These are phyloP conservation scores for Aphanomyces astaci DNA, from an alignment of 352 stramenopile species.

Conservation along the genomic window DNA sequence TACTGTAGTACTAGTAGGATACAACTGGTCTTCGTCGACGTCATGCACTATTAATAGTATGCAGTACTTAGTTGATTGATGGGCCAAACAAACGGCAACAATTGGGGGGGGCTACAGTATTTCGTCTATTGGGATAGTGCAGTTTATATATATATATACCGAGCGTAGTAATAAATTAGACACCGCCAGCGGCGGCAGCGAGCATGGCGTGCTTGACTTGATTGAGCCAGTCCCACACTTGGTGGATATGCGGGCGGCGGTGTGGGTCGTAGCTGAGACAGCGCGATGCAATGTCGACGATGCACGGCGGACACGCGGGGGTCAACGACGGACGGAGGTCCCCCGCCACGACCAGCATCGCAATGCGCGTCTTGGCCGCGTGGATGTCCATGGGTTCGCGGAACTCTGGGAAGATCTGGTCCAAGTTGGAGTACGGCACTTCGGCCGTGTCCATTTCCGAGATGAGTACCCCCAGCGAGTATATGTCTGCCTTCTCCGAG, in stretches of 20 bases:
- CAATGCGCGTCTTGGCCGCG: slow-evolving; percentile 14
- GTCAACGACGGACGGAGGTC: slow-evolving; percentile 10
- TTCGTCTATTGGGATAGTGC: too few relatives aligned
- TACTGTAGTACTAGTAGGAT: too few relatives aligned
- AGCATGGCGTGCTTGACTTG: slow-evolving; percentile 1
- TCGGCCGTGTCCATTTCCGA: slow-evolving; percentile 20
- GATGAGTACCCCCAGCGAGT: slow-evolving; percentile 25
- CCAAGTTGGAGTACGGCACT: slow-evolving; percentile 19
- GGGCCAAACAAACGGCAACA: too few relatives aligned
- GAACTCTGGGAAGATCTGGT: slow-evolving; percentile 13
- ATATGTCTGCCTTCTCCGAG: slow-evolving; percentile 21
- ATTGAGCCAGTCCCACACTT: slow-evolving; percentile 11
- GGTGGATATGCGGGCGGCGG: background rate
- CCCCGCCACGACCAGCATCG: slow-evolving; percentile 13
- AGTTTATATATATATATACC: background rate
- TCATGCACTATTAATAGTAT: too few relatives aligned
- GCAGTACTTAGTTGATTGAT: too few relatives aligned
- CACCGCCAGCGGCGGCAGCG: too few relatives aligned
- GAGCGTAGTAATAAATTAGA: background rate
- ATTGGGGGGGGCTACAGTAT: too few relatives aligned
- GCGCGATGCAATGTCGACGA: background rate
- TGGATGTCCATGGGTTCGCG: slow-evolving; percentile 1
- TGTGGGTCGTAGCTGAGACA: slow-evolving; percentile 8
- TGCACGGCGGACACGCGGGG: background rate
- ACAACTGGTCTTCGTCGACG: too few relatives aligned